A percentile compares a stretch with the other conserved stretches of the same genome.
Evolutionary conservation across 768 basidiomycete genomes (phyloP).

Genomic region (Lentinula aciculospora): DNA sequence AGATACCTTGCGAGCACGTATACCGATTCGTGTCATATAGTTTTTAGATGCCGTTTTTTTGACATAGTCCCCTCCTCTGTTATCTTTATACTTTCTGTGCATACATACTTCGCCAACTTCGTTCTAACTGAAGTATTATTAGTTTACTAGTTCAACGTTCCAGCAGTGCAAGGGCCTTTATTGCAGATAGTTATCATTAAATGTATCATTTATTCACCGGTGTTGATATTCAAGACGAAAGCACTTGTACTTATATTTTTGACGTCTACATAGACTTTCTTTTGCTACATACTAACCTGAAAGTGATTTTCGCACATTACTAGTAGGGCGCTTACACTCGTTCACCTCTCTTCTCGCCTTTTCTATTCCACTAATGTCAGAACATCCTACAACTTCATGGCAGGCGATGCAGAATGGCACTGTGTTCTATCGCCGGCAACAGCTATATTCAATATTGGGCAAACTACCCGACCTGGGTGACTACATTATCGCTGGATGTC

Average conservation of each 20-base stretch:
- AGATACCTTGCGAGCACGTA: slow-evolving; percentile 54
- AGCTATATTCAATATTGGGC: slow-evolving; percentile 77
- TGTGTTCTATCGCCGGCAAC: slow-evolving; percentile 84
- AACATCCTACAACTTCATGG: slow-evolving; percentile 83
- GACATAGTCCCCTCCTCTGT: not conserved
- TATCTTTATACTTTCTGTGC: not conserved
- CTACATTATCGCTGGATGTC: slow-evolving; percentile 75
- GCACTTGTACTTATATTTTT: not conserved
- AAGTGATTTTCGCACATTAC: no score
- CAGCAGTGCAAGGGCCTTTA: not conserved
- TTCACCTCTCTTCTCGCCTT: not conserved
- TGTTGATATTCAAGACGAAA: not conserved
- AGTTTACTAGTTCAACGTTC: not conserved
- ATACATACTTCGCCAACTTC: not conserved
- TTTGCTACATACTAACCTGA: not conserved
- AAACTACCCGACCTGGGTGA: slow-evolving; percentile 75
- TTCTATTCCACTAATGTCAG: slow-evolving; percentile 32
- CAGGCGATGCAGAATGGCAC: slow-evolving; percentile 84
- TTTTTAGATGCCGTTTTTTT: not conserved
- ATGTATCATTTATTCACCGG: not conserved
- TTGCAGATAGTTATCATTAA: not conserved
- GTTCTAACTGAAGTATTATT: not conserved
- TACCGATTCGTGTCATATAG: slow-evolving; percentile 56
- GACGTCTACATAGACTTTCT: not conserved
- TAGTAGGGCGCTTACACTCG: not conserved